Evolutionary conservation across 129 eudicot genomes (phyloP), one percentile per base, ranked within the genome.

Genomic region (Silybum marianum): DNA sequence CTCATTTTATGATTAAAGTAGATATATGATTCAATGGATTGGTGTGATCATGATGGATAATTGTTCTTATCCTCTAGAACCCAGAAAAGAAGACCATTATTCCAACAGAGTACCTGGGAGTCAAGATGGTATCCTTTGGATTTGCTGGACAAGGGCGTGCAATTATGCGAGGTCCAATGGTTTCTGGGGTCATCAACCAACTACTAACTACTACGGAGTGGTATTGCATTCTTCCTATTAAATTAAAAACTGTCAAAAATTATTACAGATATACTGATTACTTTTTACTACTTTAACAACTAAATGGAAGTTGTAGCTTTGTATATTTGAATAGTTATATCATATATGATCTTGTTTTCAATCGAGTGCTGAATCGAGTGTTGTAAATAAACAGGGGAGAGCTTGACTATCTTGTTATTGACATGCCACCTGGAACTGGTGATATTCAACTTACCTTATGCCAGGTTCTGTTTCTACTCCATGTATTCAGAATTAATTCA

Each of bases 91-190:
- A 80, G 89, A 87, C 97, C 75, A 96, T 96, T 69, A 93, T 96
- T 81, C 99, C 99, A 83, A 96, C 97, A n/a, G 98, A 93, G 75
- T 96, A 93, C 89, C 72, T 96, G 93, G 99, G 99, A 69, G 97
- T 96, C 73, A 96, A 96, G 74, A 85, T 96, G 87, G 93, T 96
- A 68, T 96, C 99, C 68, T 96, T 96, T 83, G 99, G 99, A 88
- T 96, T 89, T 93, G 98, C 99, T 76, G 99, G 99, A 46, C 98
- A 96, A 90, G 99, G 99, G 75, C 98, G 98, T 78, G 99, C 99
- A 73, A 93, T 96, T 14, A 96, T 96, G 99, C 95, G 99, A 79
- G 99, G 99, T 54, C 99, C 99, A 21, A 96, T 96, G 99, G 99
- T 96, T 78, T 96, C 99, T 60, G 99, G 99, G 63, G 99, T 96